Conservation (phyloP, 306 rosid species). For the Canavalia ensiformis region DNA sequence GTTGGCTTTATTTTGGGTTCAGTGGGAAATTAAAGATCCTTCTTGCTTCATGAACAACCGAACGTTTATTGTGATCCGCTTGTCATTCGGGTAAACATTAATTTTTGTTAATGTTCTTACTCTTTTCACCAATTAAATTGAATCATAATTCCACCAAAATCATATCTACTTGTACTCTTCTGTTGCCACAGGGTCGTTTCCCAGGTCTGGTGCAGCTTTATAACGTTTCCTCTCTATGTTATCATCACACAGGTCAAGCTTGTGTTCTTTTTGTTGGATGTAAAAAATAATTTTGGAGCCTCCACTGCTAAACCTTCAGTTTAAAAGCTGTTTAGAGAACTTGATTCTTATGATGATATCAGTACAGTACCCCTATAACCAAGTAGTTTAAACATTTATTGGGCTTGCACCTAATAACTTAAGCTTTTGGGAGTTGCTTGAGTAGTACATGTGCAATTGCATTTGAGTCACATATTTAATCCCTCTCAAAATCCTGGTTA, state of each 20-base stretch:
- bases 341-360: neutral
- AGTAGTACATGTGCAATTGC: neutral
- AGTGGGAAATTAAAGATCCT: slow-evolving; percentile 88
- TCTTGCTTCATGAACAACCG: slow-evolving; percentile 90
- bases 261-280: neutral
- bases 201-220: slow-evolving; percentile 95
- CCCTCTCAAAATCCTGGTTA: slow-evolving; percentile 23
- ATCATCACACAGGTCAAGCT: slow-evolving; percentile 80
- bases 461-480: neutral
- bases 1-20: slow-evolving; percentile 42
- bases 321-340: neutral
- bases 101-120: neutral
- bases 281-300: neutral
- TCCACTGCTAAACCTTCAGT: neutral
- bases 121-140: neutral
- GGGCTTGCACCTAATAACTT: slow-evolving; percentile 9
- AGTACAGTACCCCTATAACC: neutral
- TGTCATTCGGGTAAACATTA: slow-evolving; percentile 74
- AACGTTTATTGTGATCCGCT: slow-evolving; percentile 65
- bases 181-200: slow-evolving; percentile 66
- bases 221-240: slow-evolving; percentile 92
- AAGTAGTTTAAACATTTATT: slow-evolving; percentile 1
- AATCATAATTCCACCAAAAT: slow-evolving; percentile 17
- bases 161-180: neutral
- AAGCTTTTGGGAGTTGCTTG: neutral